Evolutionary conservation across 2,329 filamentous ascomycete species (phyloP).

Genomic region (Lecanicillium sp.): DNA sequence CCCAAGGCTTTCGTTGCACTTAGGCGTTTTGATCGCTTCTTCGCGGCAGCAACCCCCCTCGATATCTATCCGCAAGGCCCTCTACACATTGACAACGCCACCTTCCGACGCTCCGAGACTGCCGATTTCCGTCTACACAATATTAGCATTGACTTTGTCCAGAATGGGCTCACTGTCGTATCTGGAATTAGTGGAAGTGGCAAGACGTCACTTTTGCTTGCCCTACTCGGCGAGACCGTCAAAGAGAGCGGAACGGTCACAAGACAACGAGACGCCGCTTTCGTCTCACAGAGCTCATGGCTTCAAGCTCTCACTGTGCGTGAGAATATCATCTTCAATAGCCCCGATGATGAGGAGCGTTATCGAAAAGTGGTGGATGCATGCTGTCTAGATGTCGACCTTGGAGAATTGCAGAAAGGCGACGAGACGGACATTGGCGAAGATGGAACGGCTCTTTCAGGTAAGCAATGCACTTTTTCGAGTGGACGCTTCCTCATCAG

Average conservation of each 20-base stretch:
- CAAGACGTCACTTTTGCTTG: constrained; percentile 47
- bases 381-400: constrained; percentile 42
- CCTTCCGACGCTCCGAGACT: constrained; percentile 39
- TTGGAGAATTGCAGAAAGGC: constrained; percentile 39
- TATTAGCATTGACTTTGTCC: constrained; percentile 42
- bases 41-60: constrained; percentile 40
- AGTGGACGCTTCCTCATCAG: too few species aligned
- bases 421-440: constrained; percentile 46
- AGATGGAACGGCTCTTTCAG: constrained; percentile 45
- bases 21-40: constrained; percentile 45
- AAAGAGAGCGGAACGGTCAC: constrained; percentile 38
- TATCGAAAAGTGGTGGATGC: constrained; percentile 49
- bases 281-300: constrained; percentile 50
- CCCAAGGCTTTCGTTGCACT: constrained; percentile 32
- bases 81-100: constrained; percentile 34
- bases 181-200: constrained; percentile 47
- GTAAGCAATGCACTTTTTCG: too few species aligned
- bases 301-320: constrained; percentile 47
- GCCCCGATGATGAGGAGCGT: constrained; percentile 37
- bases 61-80: constrained; percentile 39
- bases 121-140: constrained; percentile 40
- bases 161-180: constrained; percentile 45
- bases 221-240: constrained; percentile 47
- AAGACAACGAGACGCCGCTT: constrained; percentile 43
- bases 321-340: constrained; percentile 47